phyloP scores from a whole-genome alignment of 2,329 filamentous ascomycete species.

The Microcera coccophila region DNA sequence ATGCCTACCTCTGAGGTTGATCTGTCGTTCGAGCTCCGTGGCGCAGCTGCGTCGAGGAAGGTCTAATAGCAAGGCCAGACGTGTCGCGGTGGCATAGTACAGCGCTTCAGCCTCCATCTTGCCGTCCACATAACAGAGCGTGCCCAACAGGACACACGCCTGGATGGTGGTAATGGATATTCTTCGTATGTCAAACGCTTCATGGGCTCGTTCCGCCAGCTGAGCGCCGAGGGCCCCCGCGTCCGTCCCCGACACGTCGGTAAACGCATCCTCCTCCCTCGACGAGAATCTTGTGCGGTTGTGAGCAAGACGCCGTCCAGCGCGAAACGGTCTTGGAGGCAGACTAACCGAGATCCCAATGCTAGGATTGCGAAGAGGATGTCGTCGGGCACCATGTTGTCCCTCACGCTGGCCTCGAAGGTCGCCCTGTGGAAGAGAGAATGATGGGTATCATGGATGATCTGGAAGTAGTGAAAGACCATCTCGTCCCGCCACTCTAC shows the following conservation, averaged over 20 bases:
- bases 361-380: slow-evolving; percentile 4
- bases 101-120: slow-evolving; percentile 2
- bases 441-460: slow-evolving; percentile 10
- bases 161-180: slow-evolving; percentile 6
- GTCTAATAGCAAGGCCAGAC: slow-evolving; percentile 3
- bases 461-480: slow-evolving; percentile 5
- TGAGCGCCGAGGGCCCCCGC: not conserved
- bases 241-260: too few species aligned
- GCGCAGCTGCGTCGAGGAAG: not conserved
- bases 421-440: slow-evolving; percentile 8
- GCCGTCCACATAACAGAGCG: slow-evolving; percentile 4
- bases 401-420: slow-evolving; percentile 1
- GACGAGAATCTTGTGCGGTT: not conserved
- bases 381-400: not conserved
- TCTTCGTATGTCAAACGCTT: slow-evolving; percentile 1
- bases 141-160: slow-evolving; percentile 5
- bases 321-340: not conserved
- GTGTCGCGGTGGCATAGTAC: slow-evolving; percentile 3
- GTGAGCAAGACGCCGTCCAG: not conserved
- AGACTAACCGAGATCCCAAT: slow-evolving; percentile 4
- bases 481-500: too few species aligned
- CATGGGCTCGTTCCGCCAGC: not conserved
- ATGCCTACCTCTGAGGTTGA: slow-evolving; percentile 5
- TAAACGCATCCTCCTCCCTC: slow-evolving; percentile 3
- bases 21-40: slow-evolving; percentile 4